These are phyloP conservation scores for Penicillium decumbens DNA, from an alignment of 2,329 filamentous ascomycete genomes.

Conservation along the genomic window DNA sequence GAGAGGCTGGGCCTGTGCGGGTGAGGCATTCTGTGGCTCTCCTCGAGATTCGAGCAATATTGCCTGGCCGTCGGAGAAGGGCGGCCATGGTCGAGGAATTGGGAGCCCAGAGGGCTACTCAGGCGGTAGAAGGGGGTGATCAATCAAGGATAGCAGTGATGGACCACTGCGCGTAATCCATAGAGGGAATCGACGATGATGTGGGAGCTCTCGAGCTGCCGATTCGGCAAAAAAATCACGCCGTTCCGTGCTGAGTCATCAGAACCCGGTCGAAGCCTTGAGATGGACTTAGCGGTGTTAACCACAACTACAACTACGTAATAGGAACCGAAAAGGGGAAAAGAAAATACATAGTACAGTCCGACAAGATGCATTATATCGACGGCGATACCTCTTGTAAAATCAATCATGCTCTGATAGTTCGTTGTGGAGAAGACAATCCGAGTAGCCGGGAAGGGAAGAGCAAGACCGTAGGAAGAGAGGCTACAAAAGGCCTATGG, in stretches of 20 bases:
- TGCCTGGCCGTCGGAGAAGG: constrained; percentile 62
- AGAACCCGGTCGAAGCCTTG: constrained; percentile 9
- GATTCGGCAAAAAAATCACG: constrained; percentile 28
- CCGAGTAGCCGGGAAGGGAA: neutral
- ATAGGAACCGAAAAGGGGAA: neutral
- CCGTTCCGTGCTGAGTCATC: constrained; percentile 37
- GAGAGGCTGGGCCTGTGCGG: constrained; percentile 45
- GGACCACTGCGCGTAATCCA: constrained; percentile 26
- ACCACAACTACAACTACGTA: neutral
- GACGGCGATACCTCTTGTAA: no score
- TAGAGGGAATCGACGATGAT: constrained; percentile 18
- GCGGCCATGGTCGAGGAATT: constrained; percentile 57
- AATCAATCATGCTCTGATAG: no score
- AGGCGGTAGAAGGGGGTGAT: constrained; percentile 22
- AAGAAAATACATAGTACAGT: neutral
- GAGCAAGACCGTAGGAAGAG: neutral
- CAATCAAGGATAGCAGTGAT: constrained; percentile 22
- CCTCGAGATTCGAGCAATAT: constrained; percentile 60
- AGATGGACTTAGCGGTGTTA: constrained; percentile 11
- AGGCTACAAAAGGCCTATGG: neutral
- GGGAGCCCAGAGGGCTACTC: constrained; percentile 31
- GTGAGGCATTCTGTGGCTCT: constrained; percentile 52
- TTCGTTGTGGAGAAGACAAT: no score
- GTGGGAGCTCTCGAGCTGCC: constrained; percentile 25
- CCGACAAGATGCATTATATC: no score